Evolutionary conservation across 2,329 filamentous ascomycete genomes (phyloP).

Genomic region (Dryadomyces sulphureus): DNA sequence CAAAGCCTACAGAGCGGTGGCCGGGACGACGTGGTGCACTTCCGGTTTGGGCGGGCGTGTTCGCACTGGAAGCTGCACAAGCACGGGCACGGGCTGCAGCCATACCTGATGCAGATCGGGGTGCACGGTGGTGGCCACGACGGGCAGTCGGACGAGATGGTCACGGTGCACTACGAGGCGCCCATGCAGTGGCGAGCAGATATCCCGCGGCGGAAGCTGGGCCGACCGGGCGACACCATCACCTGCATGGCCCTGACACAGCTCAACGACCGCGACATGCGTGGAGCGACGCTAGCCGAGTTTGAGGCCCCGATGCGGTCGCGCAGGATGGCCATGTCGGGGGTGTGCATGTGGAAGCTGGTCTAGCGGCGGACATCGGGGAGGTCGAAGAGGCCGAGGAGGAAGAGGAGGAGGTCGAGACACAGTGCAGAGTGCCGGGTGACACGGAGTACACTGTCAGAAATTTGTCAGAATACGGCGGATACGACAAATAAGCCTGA

Average conservation of each 20-base stretch:
- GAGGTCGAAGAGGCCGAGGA: background rate
- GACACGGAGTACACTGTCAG: too few relatives aligned
- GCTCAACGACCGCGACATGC: constrained; percentile 29
- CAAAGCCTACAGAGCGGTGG: constrained; percentile 38
- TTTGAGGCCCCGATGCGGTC: constrained; percentile 27
- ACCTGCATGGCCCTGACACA: constrained; percentile 44
- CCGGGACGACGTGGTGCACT: constrained; percentile 44
- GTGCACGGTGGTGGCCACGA: constrained; percentile 39
- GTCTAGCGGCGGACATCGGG: constrained; percentile 17
- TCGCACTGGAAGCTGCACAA: constrained; percentile 67
- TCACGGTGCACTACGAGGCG: constrained; percentile 62
- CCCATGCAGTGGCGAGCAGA: constrained; percentile 60
- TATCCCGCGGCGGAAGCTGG: constrained; percentile 49
- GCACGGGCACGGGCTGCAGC: constrained; percentile 51
- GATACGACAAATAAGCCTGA: too few relatives aligned
- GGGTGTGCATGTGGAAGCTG: constrained; percentile 34
- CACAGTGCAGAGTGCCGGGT: background rate
- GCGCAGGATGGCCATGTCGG: constrained; percentile 28
- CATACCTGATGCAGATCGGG: constrained; percentile 55
- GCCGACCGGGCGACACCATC: constrained; percentile 53
- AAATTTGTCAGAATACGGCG: too few relatives aligned
- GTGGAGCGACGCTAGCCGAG: constrained; percentile 33
- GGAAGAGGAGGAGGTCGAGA: background rate
- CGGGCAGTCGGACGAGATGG: background rate
- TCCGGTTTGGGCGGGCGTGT: constrained; percentile 68